Evolutionary conservation across 208 protist species (phyloP).

Genomic region (Angomonas ambiguus): DNA sequence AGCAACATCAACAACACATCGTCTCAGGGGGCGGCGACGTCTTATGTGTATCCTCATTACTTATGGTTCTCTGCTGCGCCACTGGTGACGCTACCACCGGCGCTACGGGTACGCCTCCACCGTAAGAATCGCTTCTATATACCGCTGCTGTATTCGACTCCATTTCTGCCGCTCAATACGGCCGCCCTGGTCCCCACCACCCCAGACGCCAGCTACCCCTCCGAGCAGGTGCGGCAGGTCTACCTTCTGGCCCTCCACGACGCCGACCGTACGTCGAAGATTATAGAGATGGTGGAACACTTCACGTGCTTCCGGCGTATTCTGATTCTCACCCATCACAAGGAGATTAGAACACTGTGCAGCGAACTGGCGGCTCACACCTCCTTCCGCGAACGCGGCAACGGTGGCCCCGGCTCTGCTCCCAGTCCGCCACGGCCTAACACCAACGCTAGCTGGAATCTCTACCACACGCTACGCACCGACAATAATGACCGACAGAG

Average conservation of each 20-base stretch:
- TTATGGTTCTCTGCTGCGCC: constrained; percentile 52
- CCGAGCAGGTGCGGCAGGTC: constrained; percentile 33
- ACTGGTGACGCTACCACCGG: constrained; percentile 25
- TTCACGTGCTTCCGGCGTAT: constrained; percentile 40
- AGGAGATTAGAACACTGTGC: constrained; percentile 59
- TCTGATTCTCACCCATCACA: constrained; percentile 68
- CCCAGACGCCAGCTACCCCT: constrained; percentile 32
- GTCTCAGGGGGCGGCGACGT: background rate
- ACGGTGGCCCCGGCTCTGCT: background rate
- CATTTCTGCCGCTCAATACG: constrained; percentile 19
- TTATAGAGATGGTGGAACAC: constrained; percentile 40
- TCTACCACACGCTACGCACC: constrained; percentile 36
- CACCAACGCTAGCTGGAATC: too few relatives aligned
- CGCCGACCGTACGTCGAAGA: constrained; percentile 43
- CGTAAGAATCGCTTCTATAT: constrained; percentile 69
- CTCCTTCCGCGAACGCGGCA: background rate
- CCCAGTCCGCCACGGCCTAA: background rate
- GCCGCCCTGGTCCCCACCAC: constrained; percentile 24
- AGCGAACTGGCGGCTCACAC: background rate
- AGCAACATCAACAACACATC: constrained; percentile 5
- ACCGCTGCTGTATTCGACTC: constrained; percentile 33
- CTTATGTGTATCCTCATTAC: constrained; percentile 23
- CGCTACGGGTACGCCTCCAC: constrained; percentile 41
- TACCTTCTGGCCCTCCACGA: constrained; percentile 52
- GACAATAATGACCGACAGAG: constrained; percentile 33